A percentile compares a stretch with the other conserved stretches of the same genome.
These are phyloP conservation scores for Aspergillus pseudoglaucus DNA, from an alignment of 2,329 filamentous ascomycete species.

Conservation along the genomic window DNA sequence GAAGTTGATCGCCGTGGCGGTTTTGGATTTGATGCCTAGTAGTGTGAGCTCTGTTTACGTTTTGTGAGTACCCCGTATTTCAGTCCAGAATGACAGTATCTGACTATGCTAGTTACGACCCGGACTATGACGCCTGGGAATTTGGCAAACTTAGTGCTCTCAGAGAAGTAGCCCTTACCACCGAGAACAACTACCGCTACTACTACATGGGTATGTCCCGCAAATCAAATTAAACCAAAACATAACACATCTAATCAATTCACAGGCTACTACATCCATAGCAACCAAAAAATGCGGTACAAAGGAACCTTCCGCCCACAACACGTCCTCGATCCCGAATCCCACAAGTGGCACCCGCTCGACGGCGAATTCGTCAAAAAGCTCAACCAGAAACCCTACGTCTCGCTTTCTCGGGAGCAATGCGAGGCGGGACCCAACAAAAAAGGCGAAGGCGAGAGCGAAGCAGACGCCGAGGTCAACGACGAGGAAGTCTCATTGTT, in stretches of 20 bases:
- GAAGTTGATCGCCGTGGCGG: constrained; percentile 43
- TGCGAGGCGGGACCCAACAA: constrained; percentile 6
- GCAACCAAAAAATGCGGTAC: constrained; percentile 47
- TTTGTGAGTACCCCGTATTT: too few species aligned
- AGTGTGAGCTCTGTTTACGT: constrained; percentile 46
- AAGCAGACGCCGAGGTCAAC: constrained; percentile 20
- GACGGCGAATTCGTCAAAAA: constrained; percentile 36
- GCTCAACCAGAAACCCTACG: constrained; percentile 38
- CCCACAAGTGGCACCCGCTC: constrained; percentile 39
- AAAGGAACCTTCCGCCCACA: constrained; percentile 43
- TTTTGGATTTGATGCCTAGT: constrained; percentile 42
- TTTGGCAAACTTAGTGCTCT: constrained; percentile 59
- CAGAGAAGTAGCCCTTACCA: constrained; percentile 51
- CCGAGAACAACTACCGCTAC: constrained; percentile 51
- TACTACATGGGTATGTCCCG: constrained; percentile 55
- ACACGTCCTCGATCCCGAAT: constrained; percentile 45
- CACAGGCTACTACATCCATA: constrained; percentile 57
- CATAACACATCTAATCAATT: constrained; percentile 1
- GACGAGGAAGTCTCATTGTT: constrained; percentile 42
- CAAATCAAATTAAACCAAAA: not conserved
- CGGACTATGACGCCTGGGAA: constrained; percentile 54
- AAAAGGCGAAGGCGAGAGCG: not conserved
- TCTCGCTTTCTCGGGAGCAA: constrained; percentile 39
- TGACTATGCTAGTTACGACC: constrained; percentile 46
- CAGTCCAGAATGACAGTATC: too few species aligned